Percentiles rank a stretch among this genome's conserved stretches.
These are phyloP conservation scores for Stagonosporopsis cucurbitacearum DNA, from an alignment of 2,329 filamentous ascomycete genomes.

Conservation along the genomic window DNA sequence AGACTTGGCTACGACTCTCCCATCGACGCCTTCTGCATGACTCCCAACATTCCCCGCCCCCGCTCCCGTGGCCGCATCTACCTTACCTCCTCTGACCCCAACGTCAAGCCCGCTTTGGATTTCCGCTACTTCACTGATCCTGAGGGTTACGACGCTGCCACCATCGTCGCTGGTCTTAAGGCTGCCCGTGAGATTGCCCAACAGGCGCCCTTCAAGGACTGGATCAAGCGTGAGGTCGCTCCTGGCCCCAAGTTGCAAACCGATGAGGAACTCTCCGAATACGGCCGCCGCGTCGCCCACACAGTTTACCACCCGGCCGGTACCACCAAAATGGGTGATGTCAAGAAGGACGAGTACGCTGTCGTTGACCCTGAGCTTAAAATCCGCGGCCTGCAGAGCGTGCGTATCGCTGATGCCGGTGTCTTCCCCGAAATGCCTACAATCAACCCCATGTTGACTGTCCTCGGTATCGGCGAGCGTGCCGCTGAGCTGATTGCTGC, in stretches of 20 bases:
- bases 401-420: conserved; percentile 85
- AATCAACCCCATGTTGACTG: conserved; percentile 91
- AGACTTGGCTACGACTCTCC: conserved; percentile 74
- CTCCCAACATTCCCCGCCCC: conserved; percentile 85
- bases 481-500: conserved; percentile 82
- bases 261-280: conserved; percentile 82
- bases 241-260: conserved; percentile 75
- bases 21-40: conserved; percentile 89
- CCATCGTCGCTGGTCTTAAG: conserved; percentile 77
- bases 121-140: conserved; percentile 90
- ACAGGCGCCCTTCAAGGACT: conserved; percentile 78
- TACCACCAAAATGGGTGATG: conserved; percentile 88
- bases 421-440: conserved; percentile 87
- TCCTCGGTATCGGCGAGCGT: conserved; percentile 81
- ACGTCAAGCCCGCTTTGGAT: conserved; percentile 80
- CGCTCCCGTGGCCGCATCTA: conserved; percentile 79
- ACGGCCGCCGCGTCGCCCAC: conserved; percentile 80
- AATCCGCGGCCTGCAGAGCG: conserved; percentile 72
- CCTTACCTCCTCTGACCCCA: conserved; percentile 76
- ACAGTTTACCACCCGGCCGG: conserved; percentile 91
- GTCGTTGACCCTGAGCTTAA: conserved; percentile 81
- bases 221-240: conserved; percentile 82
- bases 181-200: conserved; percentile 78
- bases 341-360: conserved; percentile 70
- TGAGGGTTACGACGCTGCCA: conserved; percentile 83